phyloP scores from a whole-genome alignment of 1,139 yeast species.

The Kodamaea anthophila region DNA sequence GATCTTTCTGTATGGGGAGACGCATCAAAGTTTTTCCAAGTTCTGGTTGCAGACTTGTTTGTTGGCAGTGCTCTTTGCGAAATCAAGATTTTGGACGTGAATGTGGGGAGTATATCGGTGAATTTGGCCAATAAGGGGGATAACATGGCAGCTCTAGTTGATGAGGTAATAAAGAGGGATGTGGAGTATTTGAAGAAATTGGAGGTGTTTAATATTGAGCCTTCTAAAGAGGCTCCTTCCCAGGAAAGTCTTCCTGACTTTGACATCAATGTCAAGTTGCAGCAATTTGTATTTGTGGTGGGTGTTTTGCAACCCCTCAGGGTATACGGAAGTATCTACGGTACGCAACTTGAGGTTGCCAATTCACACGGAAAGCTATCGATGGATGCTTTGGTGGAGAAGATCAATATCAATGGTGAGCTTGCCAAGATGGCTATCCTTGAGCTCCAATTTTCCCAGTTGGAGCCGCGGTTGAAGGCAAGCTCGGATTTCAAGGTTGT shows the following conservation, averaged over 20 bases:
- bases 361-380: slow-evolving; percentile 13
- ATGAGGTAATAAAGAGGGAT: slow-evolving; percentile 16
- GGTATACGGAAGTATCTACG: slow-evolving; percentile 14
- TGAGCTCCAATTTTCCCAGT: slow-evolving; percentile 28
- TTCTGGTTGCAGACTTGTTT: slow-evolving; percentile 8
- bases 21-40: slow-evolving; percentile 8
- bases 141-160: slow-evolving; percentile 8
- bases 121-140: slow-evolving; percentile 10
- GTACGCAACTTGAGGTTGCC: slow-evolving; percentile 13
- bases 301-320: slow-evolving; percentile 14
- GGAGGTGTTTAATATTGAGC: no score
- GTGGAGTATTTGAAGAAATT: slow-evolving; percentile 13
- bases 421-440: slow-evolving; percentile 13
- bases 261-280: slow-evolving; percentile 12
- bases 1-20: slow-evolving; percentile 9
- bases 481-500: slow-evolving; percentile 15
- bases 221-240: slow-evolving; percentile 1
- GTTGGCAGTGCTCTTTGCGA: slow-evolving; percentile 8
- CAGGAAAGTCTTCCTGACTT: slow-evolving; percentile 6
- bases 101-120: background rate
- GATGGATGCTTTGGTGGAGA: slow-evolving; percentile 18
- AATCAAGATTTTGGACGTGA: background rate
- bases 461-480: slow-evolving; percentile 18
- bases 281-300: slow-evolving; percentile 10
- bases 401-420: slow-evolving; percentile 13